Evolutionary conservation across 345 rosid species (phyloP).

Genomic region (Capsella bursapastoris): DNA sequence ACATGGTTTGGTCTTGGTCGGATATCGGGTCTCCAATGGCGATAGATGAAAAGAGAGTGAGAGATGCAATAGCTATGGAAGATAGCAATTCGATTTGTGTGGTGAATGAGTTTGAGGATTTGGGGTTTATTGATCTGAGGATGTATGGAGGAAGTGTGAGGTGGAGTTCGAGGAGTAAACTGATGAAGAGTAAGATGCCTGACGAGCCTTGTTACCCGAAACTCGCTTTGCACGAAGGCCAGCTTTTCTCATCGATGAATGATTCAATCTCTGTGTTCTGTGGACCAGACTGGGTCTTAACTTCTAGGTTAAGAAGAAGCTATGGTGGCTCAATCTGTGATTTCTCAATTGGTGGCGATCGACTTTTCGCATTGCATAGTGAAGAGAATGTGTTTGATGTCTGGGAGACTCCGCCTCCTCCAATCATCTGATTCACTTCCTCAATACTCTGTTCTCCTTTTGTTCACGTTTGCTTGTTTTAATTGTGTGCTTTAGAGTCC

Average conservation of each 20-base stretch:
- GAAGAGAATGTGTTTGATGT: conserved; percentile 94
- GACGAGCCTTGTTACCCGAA: conserved; percentile 96
- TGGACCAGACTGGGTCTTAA: conserved; percentile 87
- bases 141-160: conserved; percentile 70
- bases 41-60: conserved; percentile 82
- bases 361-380: conserved; percentile 88
- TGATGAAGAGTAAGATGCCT: conserved; percentile 84
- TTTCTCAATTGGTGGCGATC: conserved; percentile 87
- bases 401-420: conserved; percentile 88
- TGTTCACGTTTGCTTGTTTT: conserved; percentile 38
- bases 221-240: conserved; percentile 80
- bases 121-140: conserved; percentile 93
- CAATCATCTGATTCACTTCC: conserved; percentile 55
- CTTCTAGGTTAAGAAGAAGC: conserved; percentile 75
- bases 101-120: conserved; percentile 91
- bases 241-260: conserved; percentile 93
- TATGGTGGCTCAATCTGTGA: conserved; percentile 91
- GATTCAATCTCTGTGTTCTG: conserved; percentile 86
- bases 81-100: conserved; percentile 79
- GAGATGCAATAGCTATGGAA: conserved; percentile 96
- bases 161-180: conserved; percentile 91
- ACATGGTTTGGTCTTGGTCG: conserved; percentile 97
- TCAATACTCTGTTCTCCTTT: conserved; percentile 23
- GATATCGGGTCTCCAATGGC: conserved; percentile 64
- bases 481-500: conserved; percentile 24